Base-by-base conservation (phyloP, 108 stramenopile species). In the Nannochloropsis oceanica region DNA sequence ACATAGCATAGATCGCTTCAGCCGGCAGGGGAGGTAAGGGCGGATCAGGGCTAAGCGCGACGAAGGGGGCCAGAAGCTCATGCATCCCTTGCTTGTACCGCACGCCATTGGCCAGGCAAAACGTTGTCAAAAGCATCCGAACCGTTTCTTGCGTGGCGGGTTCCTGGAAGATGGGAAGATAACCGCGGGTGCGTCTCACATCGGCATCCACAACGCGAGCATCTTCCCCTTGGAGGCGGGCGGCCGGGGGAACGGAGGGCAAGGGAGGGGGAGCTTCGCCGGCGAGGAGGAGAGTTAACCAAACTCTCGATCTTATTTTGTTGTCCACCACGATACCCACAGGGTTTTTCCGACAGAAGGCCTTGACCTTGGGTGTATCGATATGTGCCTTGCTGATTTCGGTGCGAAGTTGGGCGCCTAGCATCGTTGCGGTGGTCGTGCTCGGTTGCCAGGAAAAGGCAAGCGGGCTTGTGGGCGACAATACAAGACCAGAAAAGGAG, bases 21-120 rank as follows among this genome's bases (percentile, higher is more conserved):
- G 87, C 89, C 20, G 89, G 84, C 25, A 85, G 82, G 84, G 84
- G 84, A 18, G 85, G 81, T 11, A 83, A 85, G n/a, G 87, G 79
- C 18, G 85, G 73, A 13, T 79, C 43, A 18, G 27, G 22, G 12
- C 85, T 27, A 14, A 91, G 87, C 24, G 87, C 89, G 43, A 92
- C 84, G 80, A 92, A 90, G 8, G 91, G 91, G 34, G 91, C 90
- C 7, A 92, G 84, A 7, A 92, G 85, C 86, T 92, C 92, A 79
- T 92, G 91, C 86, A 92, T 80, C 0, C 92, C 92, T 88, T 92
- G 91, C 26, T 88, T 84, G 85, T 90, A 86, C 22, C 11, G 73
- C 24, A 89, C 34, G 26, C 27, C 83, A 25, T 84, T 50, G 44
- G 43, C 26, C 73, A 84, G 27, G 86, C 85, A 88, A 59, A 43